Conservation (phyloP, 2,329 filamentous ascomycete species). For the Ramichloridium luteum region DNA sequence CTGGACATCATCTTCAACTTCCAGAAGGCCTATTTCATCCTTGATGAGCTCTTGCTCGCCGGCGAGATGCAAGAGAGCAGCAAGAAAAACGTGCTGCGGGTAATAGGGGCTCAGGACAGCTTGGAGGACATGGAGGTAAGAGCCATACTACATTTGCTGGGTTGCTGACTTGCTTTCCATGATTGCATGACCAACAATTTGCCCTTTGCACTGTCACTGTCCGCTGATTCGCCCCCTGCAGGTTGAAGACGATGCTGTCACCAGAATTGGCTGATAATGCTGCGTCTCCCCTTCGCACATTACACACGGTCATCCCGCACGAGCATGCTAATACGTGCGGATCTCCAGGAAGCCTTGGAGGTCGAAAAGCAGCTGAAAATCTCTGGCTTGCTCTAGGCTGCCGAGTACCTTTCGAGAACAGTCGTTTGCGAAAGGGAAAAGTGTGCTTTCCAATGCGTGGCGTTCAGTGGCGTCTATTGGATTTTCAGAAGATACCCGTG, state of each 20-base stretch:
- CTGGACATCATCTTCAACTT: conserved; percentile 99
- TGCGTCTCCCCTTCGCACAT: no score
- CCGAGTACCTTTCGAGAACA: conserved; percentile 19
- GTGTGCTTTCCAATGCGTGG: conserved; percentile 21
- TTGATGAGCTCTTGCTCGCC: conserved; percentile 88
- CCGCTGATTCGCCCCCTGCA: conserved; percentile 21
- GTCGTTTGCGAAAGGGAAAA: conserved; percentile 15
- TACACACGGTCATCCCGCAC: conserved; percentile 3
- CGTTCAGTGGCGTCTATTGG: conserved; percentile 20
- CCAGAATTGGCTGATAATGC: conserved; percentile 53
- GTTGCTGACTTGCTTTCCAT: no score
- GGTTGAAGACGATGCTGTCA: conserved; percentile 31
- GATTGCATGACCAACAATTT: conserved; percentile 5
- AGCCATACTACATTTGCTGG: conserved; percentile 25
- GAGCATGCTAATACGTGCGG: conserved; percentile 9
- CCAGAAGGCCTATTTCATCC: conserved; percentile 98
- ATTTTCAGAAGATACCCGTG: conserved; percentile 14
- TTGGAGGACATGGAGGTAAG: conserved; percentile 98
- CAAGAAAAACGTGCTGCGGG: conserved; percentile 95
- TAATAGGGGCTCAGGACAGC: conserved; percentile 94
- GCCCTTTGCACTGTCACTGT: conserved; percentile 13
- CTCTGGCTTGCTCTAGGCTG: conserved; percentile 19
- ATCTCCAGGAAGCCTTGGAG: conserved; percentile 13
- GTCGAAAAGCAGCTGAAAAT: conserved; percentile 20
- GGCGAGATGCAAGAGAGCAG: conserved; percentile 98